A percentile compares a stretch with the other conserved stretches of the same genome.
These are phyloP conservation scores for Teunomyces tritomae DNA, from an alignment of 805 yeast genomes.

Conservation along the genomic window DNA sequence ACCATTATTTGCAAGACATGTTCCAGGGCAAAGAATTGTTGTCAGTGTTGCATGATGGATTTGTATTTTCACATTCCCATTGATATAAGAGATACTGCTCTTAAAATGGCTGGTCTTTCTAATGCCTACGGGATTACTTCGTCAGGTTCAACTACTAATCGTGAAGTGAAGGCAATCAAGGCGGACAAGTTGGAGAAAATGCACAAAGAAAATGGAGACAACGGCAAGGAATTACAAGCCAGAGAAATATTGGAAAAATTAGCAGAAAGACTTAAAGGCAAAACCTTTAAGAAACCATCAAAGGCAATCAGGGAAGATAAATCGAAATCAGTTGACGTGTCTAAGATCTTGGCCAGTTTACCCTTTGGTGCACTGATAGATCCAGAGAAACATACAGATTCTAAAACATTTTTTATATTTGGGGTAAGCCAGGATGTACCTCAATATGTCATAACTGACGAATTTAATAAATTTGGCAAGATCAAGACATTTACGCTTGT, in stretches of 20 bases:
- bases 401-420: constrained; percentile 68
- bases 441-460: constrained; percentile 55
- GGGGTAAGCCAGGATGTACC: constrained; percentile 70
- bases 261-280: constrained; percentile 29
- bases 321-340: constrained; percentile 41
- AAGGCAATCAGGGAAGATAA: constrained; percentile 10
- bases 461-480: constrained; percentile 45
- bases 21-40: constrained; percentile 74
- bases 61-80: constrained; percentile 78
- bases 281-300: constrained; percentile 8
- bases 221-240: constrained; percentile 29
- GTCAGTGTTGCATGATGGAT: constrained; percentile 87
- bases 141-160: constrained; percentile 13
- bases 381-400: constrained; percentile 36
- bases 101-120: constrained; percentile 62
- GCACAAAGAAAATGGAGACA: constrained; percentile 8
- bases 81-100: constrained; percentile 73
- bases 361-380: constrained; percentile 64
- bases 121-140: neutral
- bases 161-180: constrained; percentile 38
- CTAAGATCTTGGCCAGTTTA: constrained; percentile 54
- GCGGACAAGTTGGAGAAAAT: constrained; percentile 52
- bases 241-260: constrained; percentile 51
- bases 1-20: constrained; percentile 80
- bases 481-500: constrained; percentile 49